Conservation (phyloP, 257 asterid species). For the Pogostemon cablin region DNA sequence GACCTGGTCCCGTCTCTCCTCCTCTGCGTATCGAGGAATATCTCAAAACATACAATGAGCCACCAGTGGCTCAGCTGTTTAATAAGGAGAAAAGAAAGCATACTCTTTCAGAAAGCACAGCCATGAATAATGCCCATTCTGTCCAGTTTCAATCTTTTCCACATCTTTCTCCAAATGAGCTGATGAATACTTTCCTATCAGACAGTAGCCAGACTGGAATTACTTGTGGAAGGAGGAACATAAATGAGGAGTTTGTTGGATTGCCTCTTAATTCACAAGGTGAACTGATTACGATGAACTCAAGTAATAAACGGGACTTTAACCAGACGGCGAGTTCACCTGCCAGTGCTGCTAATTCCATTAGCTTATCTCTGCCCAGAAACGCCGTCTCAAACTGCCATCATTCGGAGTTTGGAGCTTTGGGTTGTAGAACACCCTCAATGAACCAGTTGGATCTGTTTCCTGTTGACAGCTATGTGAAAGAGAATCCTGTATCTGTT, state of each 20-base stretch:
- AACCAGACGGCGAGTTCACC: conserved; percentile 42
- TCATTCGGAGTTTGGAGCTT: conserved; percentile 34
- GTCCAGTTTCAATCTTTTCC: conserved; percentile 44
- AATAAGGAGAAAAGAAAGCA: conserved; percentile 22
- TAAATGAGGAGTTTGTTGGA: conserved; percentile 47
- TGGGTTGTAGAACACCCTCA: conserved; percentile 36
- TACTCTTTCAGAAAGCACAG: conserved; percentile 34
- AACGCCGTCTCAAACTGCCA: conserved; percentile 28
- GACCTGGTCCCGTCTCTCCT: conserved; percentile 36
- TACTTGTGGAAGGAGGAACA: conserved; percentile 28
- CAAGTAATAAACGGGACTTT: conserved; percentile 41
- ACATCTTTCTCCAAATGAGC: conserved; percentile 44
- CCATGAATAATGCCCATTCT: conserved; percentile 36
- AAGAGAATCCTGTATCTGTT: conserved; percentile 36
- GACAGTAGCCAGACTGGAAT: background rate
- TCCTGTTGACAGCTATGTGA: conserved; percentile 35
- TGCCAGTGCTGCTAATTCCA: conserved; percentile 32
- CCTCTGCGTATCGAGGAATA: conserved; percentile 45
- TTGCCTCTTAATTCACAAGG: conserved; percentile 83
- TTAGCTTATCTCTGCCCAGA: conserved; percentile 35
- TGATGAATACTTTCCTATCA: conserved; percentile 39
- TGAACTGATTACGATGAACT: conserved; percentile 49
- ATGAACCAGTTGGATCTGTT: conserved; percentile 42
- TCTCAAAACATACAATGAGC: conserved; percentile 40
- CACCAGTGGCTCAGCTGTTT: conserved; percentile 33